Percentiles rank a stretch among this genome's conserved stretches.
Evolutionary conservation across 805 yeast genomes (phyloP).

Genomic region (Saccharomycopsis synnaedendra): DNA sequence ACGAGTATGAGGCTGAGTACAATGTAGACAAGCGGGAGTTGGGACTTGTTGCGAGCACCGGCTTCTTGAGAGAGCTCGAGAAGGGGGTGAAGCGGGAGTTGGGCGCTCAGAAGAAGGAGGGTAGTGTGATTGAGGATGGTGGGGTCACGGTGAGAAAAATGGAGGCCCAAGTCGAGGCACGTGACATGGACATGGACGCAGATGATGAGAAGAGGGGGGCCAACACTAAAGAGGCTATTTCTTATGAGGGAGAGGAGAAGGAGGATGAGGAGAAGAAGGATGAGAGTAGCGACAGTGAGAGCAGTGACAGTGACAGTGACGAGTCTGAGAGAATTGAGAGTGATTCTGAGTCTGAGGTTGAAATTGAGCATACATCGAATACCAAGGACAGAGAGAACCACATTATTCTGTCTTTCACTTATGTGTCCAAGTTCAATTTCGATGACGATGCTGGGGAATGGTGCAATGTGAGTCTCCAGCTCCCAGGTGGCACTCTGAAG

Average conservation of each 20-base stretch:
- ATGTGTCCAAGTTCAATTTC: slow-evolving; percentile 72
- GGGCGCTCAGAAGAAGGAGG: slow-evolving; percentile 61
- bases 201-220: slow-evolving; percentile 48
- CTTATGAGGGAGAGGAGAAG: slow-evolving; percentile 86
- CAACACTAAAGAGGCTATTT: slow-evolving; percentile 74
- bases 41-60: slow-evolving; percentile 51
- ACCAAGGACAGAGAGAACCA: slow-evolving; percentile 84
- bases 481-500: slow-evolving; percentile 81
- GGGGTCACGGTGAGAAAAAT: slow-evolving; percentile 24
- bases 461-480: slow-evolving; percentile 83
- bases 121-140: slow-evolving; percentile 33
- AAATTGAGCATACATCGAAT: slow-evolving; percentile 27
- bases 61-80: slow-evolving; percentile 66
- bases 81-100: slow-evolving; percentile 66
- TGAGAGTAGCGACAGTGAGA: slow-evolving; percentile 23
- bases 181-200: slow-evolving; percentile 43
- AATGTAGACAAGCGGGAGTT: slow-evolving; percentile 76
- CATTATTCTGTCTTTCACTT: slow-evolving; percentile 60
- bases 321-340: slow-evolving; percentile 23
- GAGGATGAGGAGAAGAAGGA: slow-evolving; percentile 69
- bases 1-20: slow-evolving; percentile 78
- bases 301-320: slow-evolving; percentile 30
- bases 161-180: slow-evolving; percentile 25
- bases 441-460: slow-evolving; percentile 84
- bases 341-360: slow-evolving; percentile 22